Conservation (phyloP, 129 eudicot genomes). For the Tagetes erecta region DNA sequence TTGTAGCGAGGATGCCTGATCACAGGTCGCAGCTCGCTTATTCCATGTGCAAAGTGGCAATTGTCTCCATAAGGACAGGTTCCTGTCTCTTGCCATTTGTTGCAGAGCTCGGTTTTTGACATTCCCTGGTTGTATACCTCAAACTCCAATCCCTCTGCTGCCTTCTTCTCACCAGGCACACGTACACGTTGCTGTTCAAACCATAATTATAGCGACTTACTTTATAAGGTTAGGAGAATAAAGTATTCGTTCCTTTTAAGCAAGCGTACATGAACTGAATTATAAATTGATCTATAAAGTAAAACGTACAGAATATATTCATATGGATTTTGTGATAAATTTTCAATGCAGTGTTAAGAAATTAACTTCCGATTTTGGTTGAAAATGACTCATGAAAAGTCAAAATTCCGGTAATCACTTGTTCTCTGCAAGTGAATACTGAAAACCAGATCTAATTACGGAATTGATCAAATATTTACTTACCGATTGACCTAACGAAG, state of each 20-base stretch:
- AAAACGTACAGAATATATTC: not conserved
- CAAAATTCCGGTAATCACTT: slow-evolving; percentile 6
- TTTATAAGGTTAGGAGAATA: slow-evolving; percentile 1
- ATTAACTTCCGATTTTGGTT: slow-evolving; percentile 12
- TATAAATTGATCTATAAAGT: not conserved
- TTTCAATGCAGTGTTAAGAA: not conserved
- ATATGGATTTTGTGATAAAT: slow-evolving; percentile 10
- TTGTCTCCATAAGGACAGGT: slow-evolving; percentile 75
- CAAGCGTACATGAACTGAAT: not conserved
- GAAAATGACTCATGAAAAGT: slow-evolving; percentile 12
- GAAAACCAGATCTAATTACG: not conserved
- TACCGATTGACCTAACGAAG: slow-evolving; percentile 39
- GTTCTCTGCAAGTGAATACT: slow-evolving; percentile 9
- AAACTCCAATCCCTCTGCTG: slow-evolving; percentile 57
- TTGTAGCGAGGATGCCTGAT: slow-evolving; percentile 96
- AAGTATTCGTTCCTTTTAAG: slow-evolving; percentile 13
- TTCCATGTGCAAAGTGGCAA: slow-evolving; percentile 87
- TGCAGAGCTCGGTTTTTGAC: slow-evolving; percentile 86
- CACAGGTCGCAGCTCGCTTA: slow-evolving; percentile 81
- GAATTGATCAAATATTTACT: slow-evolving; percentile 25
- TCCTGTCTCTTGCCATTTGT: slow-evolving; percentile 93
- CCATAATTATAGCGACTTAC: slow-evolving; percentile 24
- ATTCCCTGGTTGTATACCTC: slow-evolving; percentile 90
- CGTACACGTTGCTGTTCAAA: slow-evolving; percentile 50
- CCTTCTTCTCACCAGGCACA: slow-evolving; percentile 51